Evolutionary conservation across 306 rosid species (phyloP), one percentile per base, ranked within the genome.

Genomic region (Vicia sativa): DNA sequence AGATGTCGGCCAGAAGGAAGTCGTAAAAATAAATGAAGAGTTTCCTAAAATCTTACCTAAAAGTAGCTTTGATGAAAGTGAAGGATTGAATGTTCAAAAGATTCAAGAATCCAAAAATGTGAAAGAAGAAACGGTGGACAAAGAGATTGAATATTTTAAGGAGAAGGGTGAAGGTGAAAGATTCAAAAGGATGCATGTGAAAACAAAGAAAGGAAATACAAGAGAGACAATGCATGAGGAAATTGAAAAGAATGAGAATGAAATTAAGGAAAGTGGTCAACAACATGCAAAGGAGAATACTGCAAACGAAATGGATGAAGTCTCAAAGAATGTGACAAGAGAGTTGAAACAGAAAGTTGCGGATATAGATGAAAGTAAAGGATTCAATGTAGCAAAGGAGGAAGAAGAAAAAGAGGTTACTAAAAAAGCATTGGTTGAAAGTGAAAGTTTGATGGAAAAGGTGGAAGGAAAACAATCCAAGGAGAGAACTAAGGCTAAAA

Each of bases 31-130:
- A 21, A 56, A n/a, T 25, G 70, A 70, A 61, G 75, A 61, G 49
- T 37, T 62, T 11, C 65, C 49, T 50, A 12, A 79, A 60, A 4
- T 19, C 38, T 35, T 67, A 43, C 62, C 72, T 25, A 55, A 67
- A 43, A 42, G 21, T 16, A 28, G 7, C 4, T 7, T 4, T 31
- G 50, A 68, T 29, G 71, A 11, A n/a, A 42, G 29, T 8, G 54
- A 49, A 50, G 65, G 54, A 18, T 13, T 50, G 12, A 49, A 61
- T 53, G 45, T 23, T 74, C 7, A 10, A 52, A 43, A 59, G 11
- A 15, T 38, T 16, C 18, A 38, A 39, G 79, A 74, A 56, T 18
- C 8, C 14, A 12, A 56, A 59, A 26, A 37, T 9, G 44, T 2
- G 18, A 57, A 34, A 49, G 74, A 52, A 31, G 46, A 29, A 60